Evolutionary conservation across 1,139 yeast species (phyloP), one percentile per base, ranked within the genome.

Genomic region (Saccharomyces hybrid): DNA sequence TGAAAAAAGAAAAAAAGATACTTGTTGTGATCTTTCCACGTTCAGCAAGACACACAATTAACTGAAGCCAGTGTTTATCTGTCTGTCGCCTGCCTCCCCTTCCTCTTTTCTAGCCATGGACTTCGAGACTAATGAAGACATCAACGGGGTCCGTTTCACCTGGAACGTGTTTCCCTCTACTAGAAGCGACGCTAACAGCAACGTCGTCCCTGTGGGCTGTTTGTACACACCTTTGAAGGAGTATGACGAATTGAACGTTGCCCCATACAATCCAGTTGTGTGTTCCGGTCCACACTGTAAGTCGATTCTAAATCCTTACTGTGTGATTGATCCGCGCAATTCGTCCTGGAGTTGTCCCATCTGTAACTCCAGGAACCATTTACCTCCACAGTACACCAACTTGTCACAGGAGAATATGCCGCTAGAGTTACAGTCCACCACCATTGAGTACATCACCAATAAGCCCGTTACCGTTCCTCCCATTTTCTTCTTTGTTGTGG

Each of bases 191-290:
- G 95, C 97, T 20, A 84, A 84, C 63, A 88, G 95, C 63, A 86
- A 91, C 64, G 96, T 93, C 26, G 95, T 93, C 44, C 99, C 99
- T 16, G 85, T 95, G 34, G 96, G 98, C 46, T 88, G 96, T 56
- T 75, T 93, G 60, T 93, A 91, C 76, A 90, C 98, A 14, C 99
- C 99, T 13, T 79, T 95, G 64, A 83, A 88, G 69, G 82, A 80
- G 56, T 81, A 90, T 64, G 86, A 86, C 57, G 93, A 86, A 61
- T 76, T 91, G 61, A 85, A 93, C 20, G 74, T 87, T 52, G 93
- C 95, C 54, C 83, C 83, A 63, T 90, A 93, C 71, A 97, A 93
- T 73, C 99, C 99, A 7, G 84, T 86, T 53, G 76, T 83, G 52
- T 93, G 99, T 76, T 79, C 90, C 59, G 78, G 78, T 59, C 81